Base-by-base conservation (phyloP, 179 eudicot genomes). In the Monotropa hypopitys region DNA sequence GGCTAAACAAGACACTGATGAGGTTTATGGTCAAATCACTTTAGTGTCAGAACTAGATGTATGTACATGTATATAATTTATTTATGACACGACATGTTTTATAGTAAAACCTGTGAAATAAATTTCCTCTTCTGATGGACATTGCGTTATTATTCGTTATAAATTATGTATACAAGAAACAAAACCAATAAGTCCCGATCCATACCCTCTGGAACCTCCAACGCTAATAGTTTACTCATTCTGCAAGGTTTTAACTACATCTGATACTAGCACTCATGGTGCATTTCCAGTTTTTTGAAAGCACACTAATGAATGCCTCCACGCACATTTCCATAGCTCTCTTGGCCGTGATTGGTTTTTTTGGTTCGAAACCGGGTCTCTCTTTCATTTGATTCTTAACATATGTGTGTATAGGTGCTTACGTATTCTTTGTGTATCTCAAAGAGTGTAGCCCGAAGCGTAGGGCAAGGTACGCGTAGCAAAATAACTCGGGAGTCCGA, bases 211-310 rank as follows among this genome's bases (percentile, higher is more conserved):
- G 6, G 91, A 90, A 82, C 88, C 83, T 50, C 89, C 85, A 5
- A 88, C 77, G 81, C 96, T 88, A 26, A 81, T 79, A 50, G 89
- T 90, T 21, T 81, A 84, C 69, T 94, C 98, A 0, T 92, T 92
- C 61, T 87, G 91, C 82, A 92, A 94, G 88, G 90, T 88, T 70
- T 76, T 92, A 50, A 94, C 97, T 7, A 96, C 98, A 70, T 94
- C 98, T 3, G 98, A 92, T 81, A 94, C 98, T 18, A 94, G 96
- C 75, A 94, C 98, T 51, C 98, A 94, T 82, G 98, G 97, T 33
- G 98, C 97, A 26, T 94, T 92, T 81, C 92, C 96, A 4, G 96
- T 94, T 46, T 91, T 89, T 45, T 88, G 94, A 43, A 94, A 89
- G 76, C 97, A 94, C 63, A 97, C 97, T 33, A 92, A 79, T 32